Percentiles rank a stretch among this genome's conserved stretches.
These are phyloP conservation scores for Pontederia crassipes DNA, from an alignment of 176 grass and related monocot genomes.

Conservation along the genomic window DNA sequence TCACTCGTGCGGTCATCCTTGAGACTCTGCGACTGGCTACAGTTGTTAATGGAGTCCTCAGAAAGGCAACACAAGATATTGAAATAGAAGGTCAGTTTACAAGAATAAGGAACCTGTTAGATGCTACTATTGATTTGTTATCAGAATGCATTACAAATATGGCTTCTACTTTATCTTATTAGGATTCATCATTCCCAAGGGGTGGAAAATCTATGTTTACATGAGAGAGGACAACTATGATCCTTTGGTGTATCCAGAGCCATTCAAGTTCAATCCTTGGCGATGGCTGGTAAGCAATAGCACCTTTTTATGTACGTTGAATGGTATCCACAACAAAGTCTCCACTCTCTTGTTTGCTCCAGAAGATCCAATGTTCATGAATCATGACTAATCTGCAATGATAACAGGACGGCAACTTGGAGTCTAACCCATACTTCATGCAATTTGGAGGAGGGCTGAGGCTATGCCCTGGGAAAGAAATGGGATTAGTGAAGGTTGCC, in stretches of 20 bases:
- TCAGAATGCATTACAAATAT: neutral
- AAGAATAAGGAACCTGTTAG: neutral
- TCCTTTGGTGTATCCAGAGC: constrained; percentile 11
- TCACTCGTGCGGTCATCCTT: constrained; percentile 20
- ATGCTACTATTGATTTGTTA: neutral
- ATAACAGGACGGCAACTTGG: constrained; percentile 3
- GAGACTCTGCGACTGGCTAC: constrained; percentile 14
- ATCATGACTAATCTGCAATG: neutral
- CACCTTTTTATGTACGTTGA: too few species aligned
- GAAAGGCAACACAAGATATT: constrained; percentile 7
- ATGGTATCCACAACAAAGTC: too few species aligned
- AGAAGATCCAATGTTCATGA: neutral
- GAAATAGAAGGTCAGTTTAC: constrained; percentile 5
- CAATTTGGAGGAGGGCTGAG: constrained; percentile 9
- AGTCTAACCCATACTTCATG: constrained; percentile 1
- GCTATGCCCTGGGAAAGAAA: constrained; percentile 15
- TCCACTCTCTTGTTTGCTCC: neutral
- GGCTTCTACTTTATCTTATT: neutral
- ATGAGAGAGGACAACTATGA: constrained; percentile 15
- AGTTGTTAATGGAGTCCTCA: constrained; percentile 14
- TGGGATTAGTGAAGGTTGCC: constrained; percentile 7
- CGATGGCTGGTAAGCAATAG: constrained; percentile 9
- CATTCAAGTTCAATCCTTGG: constrained; percentile 19
- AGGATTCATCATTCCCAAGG: constrained; percentile 13
- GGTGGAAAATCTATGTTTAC: constrained; percentile 16